Evolutionary conservation across 2,329 filamentous ascomycete genomes (phyloP), one percentile per base, ranked within the genome.

Genomic region (Cercospora sp.): DNA sequence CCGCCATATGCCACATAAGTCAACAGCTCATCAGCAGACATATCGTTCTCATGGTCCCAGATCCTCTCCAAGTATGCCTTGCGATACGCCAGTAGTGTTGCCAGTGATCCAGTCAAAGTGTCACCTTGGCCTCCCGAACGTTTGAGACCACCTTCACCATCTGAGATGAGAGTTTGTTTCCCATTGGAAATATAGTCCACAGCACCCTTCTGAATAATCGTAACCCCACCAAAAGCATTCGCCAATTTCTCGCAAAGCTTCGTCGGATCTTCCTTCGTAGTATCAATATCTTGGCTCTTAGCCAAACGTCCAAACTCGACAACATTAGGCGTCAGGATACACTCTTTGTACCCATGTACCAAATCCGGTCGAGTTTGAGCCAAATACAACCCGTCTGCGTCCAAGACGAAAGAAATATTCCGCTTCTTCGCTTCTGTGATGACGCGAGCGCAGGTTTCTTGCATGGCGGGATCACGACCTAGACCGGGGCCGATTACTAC

Each of bases 81-180:
- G 69, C 94, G 86, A 89, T 94, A 99, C 1, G 88, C 94, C 71
- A 98, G 80, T 73, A 99, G 88, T 3, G 95, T 98, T 1, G 91
- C 95, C 72, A 99, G 83, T 36, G 89, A 89, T 1, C 95, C 95
- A 0, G 95, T 98, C 72, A 99, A 83, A 3, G 95, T 98, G 81
- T 99, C 95, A 1, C 95, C 95, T 81, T 99, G 95, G 0, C 95
- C 95, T 59, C 94, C 95, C 67, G 92, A 94, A 72, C 95, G 86
- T 87, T 99, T 99, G 79, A 89, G 81, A 0, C 94, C 94, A 8
- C 95, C 95, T 75, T 88, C 82, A 2, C 94, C 81, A 73, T 97
- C 93, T 28, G 90, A 91, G 0, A 91, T 82, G 28, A 94, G 81
- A n/a, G 91, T 97, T 64, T 85, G 84, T 67, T 86, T 83, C 12